phyloP scores from a whole-genome alignment of 192 early-diverging fungal genomes.

The Borealophlyctis nickersoniae region DNA sequence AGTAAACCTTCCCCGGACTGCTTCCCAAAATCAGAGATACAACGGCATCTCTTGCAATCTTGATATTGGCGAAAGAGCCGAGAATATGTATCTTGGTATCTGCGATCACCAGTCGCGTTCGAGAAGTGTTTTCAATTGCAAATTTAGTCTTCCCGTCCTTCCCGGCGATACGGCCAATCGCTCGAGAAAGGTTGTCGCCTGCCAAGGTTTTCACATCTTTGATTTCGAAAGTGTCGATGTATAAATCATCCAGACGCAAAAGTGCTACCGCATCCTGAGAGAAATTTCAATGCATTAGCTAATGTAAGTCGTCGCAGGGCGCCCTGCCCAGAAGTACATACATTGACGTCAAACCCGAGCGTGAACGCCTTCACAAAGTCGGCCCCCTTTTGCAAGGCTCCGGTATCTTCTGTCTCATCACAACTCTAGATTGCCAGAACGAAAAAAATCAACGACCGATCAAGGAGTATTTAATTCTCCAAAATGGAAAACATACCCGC shows the following conservation, averaged over 20 bases:
- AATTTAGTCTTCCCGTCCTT: conserved; percentile 96
- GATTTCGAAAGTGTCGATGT: conserved; percentile 94
- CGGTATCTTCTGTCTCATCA: conserved; percentile 78
- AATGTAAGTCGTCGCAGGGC: too few relatives aligned
- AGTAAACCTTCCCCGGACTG: conserved; percentile 95
- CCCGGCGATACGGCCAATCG: conserved; percentile 97
- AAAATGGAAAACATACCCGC: conserved; percentile 49
- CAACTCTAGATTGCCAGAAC: conserved; percentile 59
- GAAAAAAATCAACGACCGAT: conserved; percentile 3
- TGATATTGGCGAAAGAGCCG: conserved; percentile 95
- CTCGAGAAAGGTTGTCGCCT: conserved; percentile 94
- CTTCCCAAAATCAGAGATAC: conserved; percentile 87
- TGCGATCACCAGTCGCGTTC: conserved; percentile 94
- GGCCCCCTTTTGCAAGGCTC: conserved; percentile 92
- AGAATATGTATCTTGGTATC: conserved; percentile 96
- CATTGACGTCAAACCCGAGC: conserved; percentile 85
- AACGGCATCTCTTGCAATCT: conserved; percentile 90
- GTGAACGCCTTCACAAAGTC: conserved; percentile 95
- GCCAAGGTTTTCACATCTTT: conserved; percentile 95
- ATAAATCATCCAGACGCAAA: conserved; percentile 93
- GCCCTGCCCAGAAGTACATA: conserved; percentile 6
- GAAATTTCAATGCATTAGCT: background rate
- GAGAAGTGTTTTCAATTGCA: conserved; percentile 95
- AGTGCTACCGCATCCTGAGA: conserved; percentile 84
- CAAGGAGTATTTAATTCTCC: background rate